Base-by-base conservation (phyloP, 164 flowering plant genomes). In the Vitis amurensis region DNA sequence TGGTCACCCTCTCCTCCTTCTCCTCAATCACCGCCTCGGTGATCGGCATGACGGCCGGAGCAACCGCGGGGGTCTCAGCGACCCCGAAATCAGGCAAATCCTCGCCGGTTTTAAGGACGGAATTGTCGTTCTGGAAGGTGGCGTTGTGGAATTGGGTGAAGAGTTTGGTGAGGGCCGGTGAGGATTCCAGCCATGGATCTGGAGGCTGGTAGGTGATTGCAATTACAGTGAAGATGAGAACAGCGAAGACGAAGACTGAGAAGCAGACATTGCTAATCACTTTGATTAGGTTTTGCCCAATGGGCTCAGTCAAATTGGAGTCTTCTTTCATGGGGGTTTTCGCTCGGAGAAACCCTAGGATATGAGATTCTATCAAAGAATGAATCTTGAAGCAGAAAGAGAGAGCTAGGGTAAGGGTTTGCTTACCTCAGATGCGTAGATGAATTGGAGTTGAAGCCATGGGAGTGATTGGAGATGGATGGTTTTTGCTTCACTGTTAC, bases 171-270 rank as follows among this genome's bases (percentile, higher is more conserved):
- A 91, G 68, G 53, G 97, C 95, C 8, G 88, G 85, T 44, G 98
- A 79, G 27, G 99, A 91, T 53, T 91, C 86, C 6, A 91, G 86
- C 99, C 99, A 94, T 57, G 99, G 99, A 78, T 94, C 97, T 30
- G 99, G 97, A 9, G 99, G 97, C 71, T 92, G 97, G 82, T 91
- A 94, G 27, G 97, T 92, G 71, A 94, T 81, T 66, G 99, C 97
- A 66, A 92, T 88, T 16, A 91, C 97, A 8, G 97, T 89, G 55
- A 90, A 77, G 1, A 92, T 77, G 52, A 94, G 86, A 5, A 94
- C 98, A 10, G 91, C 77, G 77, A 92, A 84, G 10, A 94, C 97
- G 70, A 92, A 94, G 12, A 86, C 76, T 8, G 97, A 91, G 87
- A 90, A 94, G 73, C 95, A 94, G 37, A 89, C 87, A 71, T 92